A percentile compares a stretch with the other conserved stretches of the same genome.
These are phyloP conservation scores for Parasitella parasitica DNA, from an alignment of 371 early-diverging fungal species.

Conservation along the genomic window DNA sequence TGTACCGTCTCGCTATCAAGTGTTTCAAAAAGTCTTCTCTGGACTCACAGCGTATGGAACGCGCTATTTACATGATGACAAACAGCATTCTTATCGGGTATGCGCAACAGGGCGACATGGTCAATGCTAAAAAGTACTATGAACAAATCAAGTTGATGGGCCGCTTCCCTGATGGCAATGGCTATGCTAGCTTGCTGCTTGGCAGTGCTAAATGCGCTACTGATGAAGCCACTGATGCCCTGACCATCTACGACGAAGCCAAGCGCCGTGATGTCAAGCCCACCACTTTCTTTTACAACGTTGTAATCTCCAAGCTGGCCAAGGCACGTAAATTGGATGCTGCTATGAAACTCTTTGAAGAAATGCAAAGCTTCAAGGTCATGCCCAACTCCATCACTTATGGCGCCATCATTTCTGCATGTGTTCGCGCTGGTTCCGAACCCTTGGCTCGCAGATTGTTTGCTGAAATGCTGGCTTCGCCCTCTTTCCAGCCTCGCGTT, in stretches of 20 bases:
- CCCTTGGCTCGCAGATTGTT: constrained; percentile 50
- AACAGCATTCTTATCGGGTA: constrained; percentile 62
- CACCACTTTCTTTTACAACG: constrained; percentile 66
- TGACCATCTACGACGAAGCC: constrained; percentile 62
- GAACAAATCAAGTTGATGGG: constrained; percentile 51
- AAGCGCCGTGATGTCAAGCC: constrained; percentile 60
- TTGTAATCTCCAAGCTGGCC: constrained; percentile 63
- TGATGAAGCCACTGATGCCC: constrained; percentile 57
- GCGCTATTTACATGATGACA: constrained; percentile 41
- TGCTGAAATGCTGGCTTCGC: constrained; percentile 52
- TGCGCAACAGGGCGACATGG: constrained; percentile 57
- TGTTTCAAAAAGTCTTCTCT: constrained; percentile 24
- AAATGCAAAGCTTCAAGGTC: constrained; percentile 55
- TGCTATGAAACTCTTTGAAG: constrained; percentile 58
- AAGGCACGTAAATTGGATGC: constrained; percentile 63
- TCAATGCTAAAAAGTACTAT: constrained; percentile 55
- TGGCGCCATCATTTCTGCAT: constrained; percentile 65
- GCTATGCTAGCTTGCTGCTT: constrained; percentile 49
- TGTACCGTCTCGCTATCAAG: constrained; percentile 31
- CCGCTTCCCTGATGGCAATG: constrained; percentile 49
- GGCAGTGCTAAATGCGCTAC: constrained; percentile 51
- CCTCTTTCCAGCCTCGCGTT: constrained; percentile 53
- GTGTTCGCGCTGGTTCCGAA: constrained; percentile 63
- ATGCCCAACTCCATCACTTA: constrained; percentile 61
- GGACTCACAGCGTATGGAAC: constrained; percentile 15